Percentiles rank a stretch among this genome's conserved stretches.
Conservation (phyloP, 352 stramenopile species). For the Phytophthora capsici region DNA sequence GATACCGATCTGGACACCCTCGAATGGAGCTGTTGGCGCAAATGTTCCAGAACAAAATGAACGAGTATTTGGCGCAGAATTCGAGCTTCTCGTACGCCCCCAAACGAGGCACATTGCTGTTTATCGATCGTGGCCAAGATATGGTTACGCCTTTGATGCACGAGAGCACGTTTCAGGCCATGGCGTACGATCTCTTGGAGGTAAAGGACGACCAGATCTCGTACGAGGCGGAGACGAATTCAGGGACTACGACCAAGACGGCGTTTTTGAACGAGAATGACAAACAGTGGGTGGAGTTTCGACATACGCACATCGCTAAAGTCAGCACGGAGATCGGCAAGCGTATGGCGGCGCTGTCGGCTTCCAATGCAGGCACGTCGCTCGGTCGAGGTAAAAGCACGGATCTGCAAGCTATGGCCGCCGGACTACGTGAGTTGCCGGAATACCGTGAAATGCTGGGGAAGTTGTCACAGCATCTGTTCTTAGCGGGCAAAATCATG, state of each 20-base stretch:
- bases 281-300: constrained; percentile 96
- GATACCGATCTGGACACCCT: constrained; percentile 85
- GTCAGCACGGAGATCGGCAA: constrained; percentile 84
- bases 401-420: constrained; percentile 93
- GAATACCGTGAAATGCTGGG: constrained; percentile 96
- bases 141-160: constrained; percentile 96
- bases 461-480: constrained; percentile 95
- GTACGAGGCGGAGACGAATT: constrained; percentile 89
- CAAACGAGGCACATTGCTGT: constrained; percentile 92
- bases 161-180: constrained; percentile 97
- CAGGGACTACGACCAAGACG: constrained; percentile 82
- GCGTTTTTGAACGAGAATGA: constrained; percentile 98
- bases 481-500: constrained; percentile 94
- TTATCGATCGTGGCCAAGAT: constrained; percentile 95
- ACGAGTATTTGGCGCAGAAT: constrained; percentile 94
- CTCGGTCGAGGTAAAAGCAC: constrained; percentile 84
- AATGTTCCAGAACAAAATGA: constrained; percentile 95
- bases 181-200: constrained; percentile 96
- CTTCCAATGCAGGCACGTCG: constrained; percentile 83
- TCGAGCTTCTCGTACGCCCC: constrained; percentile 90
- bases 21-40: constrained; percentile 91
- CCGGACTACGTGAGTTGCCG: constrained; percentile 92
- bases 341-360: constrained; percentile 73
- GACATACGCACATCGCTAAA: constrained; percentile 96
- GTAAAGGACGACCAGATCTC: constrained; percentile 95